phyloP scores from a whole-genome alignment of 306 rosid genomes.

The Dalbergia oliveri region DNA sequence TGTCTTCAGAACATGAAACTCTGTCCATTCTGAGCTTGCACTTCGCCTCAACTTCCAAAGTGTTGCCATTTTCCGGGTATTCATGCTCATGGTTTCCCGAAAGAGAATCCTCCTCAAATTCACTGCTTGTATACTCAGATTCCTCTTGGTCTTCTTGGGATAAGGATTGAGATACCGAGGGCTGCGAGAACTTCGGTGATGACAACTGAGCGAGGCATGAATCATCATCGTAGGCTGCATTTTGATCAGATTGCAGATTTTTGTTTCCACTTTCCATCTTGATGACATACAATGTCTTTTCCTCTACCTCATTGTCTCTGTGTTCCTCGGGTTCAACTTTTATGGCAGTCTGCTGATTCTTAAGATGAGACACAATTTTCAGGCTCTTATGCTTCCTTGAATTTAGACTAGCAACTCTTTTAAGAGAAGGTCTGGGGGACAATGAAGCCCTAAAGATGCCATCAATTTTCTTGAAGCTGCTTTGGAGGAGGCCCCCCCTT shows the following conservation, averaged over 20 bases:
- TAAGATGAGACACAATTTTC: slow-evolving; percentile 48
- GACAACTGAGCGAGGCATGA: slow-evolving; percentile 43
- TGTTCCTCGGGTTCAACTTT: slow-evolving; percentile 52
- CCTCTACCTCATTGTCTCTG: slow-evolving; percentile 57
- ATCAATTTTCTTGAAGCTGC: slow-evolving; percentile 56
- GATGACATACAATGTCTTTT: slow-evolving; percentile 79
- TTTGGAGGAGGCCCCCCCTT: slow-evolving; percentile 50
- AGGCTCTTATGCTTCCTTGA: slow-evolving; percentile 54
- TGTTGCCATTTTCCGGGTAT: slow-evolving; percentile 49
- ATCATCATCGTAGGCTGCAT: slow-evolving; percentile 46
- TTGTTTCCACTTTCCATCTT: slow-evolving; percentile 65
- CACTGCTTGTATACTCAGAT: slow-evolving; percentile 64
- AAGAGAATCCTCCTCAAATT: slow-evolving; percentile 57
- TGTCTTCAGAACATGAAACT: slow-evolving; percentile 51
- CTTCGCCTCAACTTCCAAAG: slow-evolving; percentile 44
- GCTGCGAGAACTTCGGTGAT: slow-evolving; percentile 48
- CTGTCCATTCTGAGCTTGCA: slow-evolving; percentile 49
- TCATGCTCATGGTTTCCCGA: slow-evolving; percentile 55
- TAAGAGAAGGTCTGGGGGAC: slow-evolving; percentile 59
- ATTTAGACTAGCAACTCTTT: slow-evolving; percentile 54
- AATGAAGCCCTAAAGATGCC: slow-evolving; percentile 45
- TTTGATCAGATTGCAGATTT: slow-evolving; percentile 56
- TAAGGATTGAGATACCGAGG: slow-evolving; percentile 50
- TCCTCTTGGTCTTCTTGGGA: slow-evolving; percentile 58
- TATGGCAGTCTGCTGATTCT: slow-evolving; percentile 47